Evolutionary conservation across 768 basidiomycete genomes (phyloP).

Genomic region (Naematelia aurantialba): DNA sequence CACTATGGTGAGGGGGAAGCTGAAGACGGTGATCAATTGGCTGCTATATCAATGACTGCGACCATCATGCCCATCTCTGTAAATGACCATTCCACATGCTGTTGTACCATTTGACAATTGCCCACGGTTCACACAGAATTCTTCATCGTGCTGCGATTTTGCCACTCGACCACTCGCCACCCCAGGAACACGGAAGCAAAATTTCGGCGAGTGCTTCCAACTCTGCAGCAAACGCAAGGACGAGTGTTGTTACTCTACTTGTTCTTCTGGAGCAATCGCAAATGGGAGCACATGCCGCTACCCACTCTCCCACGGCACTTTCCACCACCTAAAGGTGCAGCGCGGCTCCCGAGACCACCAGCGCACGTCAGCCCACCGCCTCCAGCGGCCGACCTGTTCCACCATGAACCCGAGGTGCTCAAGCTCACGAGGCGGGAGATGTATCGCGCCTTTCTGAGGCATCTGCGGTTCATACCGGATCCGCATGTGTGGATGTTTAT

Average conservation of each 20-base stretch:
- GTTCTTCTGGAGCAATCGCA: too few relatives aligned
- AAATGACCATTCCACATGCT: not conserved
- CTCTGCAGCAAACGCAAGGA: too few relatives aligned
- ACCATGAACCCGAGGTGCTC: not conserved
- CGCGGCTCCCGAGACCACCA: not conserved
- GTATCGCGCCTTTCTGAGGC: constrained; percentile 31
- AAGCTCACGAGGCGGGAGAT: constrained; percentile 8
- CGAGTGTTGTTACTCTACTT: too few relatives aligned
- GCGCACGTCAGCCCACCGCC: not conserved
- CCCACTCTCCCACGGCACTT: not conserved
- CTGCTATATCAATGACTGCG: too few relatives aligned
- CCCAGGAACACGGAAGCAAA: not conserved
- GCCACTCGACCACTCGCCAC: not conserved
- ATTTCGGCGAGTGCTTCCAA: not conserved
- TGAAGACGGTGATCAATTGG: not conserved
- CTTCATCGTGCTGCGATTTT: not conserved
- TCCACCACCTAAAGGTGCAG: not conserved
- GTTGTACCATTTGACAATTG: not conserved
- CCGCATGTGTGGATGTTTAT: constrained; percentile 35
- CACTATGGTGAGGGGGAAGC: not conserved
- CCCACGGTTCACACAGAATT: too few relatives aligned
- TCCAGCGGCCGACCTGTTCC: not conserved
- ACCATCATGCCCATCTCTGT: not conserved
- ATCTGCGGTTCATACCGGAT: constrained; percentile 32
- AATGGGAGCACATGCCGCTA: not conserved